Percentiles rank a stretch among this genome's conserved stretches.
Evolutionary conservation across 208 protist species (phyloP).

Genomic region (Entamoeba invadens): DNA sequence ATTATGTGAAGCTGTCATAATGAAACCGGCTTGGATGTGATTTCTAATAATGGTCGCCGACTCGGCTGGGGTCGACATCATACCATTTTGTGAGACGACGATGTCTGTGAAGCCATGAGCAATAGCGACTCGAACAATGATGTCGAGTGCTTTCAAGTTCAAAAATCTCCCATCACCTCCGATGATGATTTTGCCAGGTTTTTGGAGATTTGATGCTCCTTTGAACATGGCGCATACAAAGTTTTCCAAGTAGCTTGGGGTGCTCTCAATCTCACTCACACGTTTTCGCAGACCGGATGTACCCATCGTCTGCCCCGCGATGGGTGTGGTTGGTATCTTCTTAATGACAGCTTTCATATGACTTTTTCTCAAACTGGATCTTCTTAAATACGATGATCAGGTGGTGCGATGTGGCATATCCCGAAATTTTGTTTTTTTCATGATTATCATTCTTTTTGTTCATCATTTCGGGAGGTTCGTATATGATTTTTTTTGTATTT

Average conservation of each 20-base stretch:
- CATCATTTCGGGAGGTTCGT: no score
- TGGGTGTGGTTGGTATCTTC: background rate
- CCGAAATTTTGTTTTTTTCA: no score
- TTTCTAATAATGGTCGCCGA: conserved; percentile 64
- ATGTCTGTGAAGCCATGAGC: conserved; percentile 65
- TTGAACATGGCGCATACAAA: conserved; percentile 83
- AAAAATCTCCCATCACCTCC: conserved; percentile 85
- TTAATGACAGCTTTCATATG: background rate
- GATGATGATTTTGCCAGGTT: conserved; percentile 59
- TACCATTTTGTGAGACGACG: conserved; percentile 65
- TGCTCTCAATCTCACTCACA: conserved; percentile 59
- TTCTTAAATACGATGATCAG: no score
- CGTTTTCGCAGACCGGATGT: conserved; percentile 73
- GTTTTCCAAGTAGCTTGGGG: conserved; percentile 77
- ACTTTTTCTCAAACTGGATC: background rate
- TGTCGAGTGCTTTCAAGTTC: conserved; percentile 64
- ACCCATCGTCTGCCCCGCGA: background rate
- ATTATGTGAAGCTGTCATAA: conserved; percentile 89
- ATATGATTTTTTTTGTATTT: no score
- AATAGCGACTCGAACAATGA: conserved; percentile 70
- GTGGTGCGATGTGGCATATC: no score
- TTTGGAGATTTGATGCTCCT: conserved; percentile 39
- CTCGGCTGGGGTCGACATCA: conserved; percentile 81
- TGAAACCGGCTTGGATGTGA: conserved; percentile 63
- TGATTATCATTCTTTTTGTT: no score